Percentiles rank a stretch among this genome's conserved stretches.
Evolutionary conservation across 2,329 filamentous ascomycete species (phyloP).

Genomic region (Sporothrix schenckii): DNA sequence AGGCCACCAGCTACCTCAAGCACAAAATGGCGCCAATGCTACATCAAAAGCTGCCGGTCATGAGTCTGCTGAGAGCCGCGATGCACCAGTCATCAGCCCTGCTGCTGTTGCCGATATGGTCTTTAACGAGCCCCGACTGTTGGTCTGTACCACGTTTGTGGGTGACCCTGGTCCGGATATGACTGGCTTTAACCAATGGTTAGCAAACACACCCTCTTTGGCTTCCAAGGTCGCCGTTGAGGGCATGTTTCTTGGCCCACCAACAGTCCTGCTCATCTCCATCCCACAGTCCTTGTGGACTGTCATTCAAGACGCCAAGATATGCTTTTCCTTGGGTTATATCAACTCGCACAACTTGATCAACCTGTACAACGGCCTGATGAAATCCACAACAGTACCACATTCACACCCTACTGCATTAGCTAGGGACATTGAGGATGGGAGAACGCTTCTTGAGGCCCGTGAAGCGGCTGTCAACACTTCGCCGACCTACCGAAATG

Average conservation of each 20-base stretch:
- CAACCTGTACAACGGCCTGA: slow-evolving; percentile 62
- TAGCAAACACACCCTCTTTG: slow-evolving; percentile 61
- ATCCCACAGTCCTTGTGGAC: slow-evolving; percentile 67
- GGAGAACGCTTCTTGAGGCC: slow-evolving; percentile 59
- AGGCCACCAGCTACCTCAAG: slow-evolving; percentile 41
- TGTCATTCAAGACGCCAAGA: slow-evolving; percentile 66
- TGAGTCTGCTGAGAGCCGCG: slow-evolving; percentile 35
- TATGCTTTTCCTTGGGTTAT: slow-evolving; percentile 66
- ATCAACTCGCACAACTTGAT: slow-evolving; percentile 70
- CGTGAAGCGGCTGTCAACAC: slow-evolving; percentile 49
- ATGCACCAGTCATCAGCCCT: slow-evolving; percentile 52
- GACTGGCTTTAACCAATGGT: slow-evolving; percentile 67
- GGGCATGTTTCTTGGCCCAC: slow-evolving; percentile 68
- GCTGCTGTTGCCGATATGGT: slow-evolving; percentile 57
- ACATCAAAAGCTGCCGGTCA: slow-evolving; percentile 36
- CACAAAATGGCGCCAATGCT: slow-evolving; percentile 14
- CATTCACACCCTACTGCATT: slow-evolving; percentile 42
- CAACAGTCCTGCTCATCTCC: slow-evolving; percentile 67
- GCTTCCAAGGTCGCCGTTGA: slow-evolving; percentile 64
- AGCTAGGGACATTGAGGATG: slow-evolving; percentile 59
- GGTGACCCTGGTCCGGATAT: slow-evolving; percentile 67
- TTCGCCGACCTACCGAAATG: slow-evolving; percentile 12
- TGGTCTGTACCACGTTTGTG: slow-evolving; percentile 68
- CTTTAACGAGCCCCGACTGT: slow-evolving; percentile 64
- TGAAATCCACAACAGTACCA: slow-evolving; percentile 49